phyloP scores from a whole-genome alignment of 2,329 filamentous ascomycete species.

The Fusarium sp. region DNA sequence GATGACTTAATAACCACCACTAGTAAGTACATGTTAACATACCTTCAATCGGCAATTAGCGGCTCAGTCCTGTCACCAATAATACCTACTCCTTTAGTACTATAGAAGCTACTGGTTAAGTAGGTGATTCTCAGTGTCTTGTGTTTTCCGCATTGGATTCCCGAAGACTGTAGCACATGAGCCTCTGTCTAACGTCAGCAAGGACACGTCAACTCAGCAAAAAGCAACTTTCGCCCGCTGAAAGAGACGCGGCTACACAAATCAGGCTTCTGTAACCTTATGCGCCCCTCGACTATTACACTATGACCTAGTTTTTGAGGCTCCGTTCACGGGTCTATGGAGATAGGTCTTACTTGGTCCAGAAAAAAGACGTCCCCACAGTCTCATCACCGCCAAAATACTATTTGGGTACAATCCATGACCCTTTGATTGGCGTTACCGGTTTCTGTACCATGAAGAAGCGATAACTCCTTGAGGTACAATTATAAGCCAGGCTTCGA shows the following conservation, averaged over 20 bases:
- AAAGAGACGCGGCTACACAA: not conserved
- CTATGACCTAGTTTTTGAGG: slow-evolving; percentile 10
- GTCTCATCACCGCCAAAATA: slow-evolving; percentile 3
- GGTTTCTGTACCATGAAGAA: not conserved
- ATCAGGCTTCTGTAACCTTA: not conserved
- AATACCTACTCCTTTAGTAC: not conserved
- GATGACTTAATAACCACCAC: not conserved
- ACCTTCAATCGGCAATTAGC: not conserved
- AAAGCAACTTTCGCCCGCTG: not conserved
- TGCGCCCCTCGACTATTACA: not conserved
- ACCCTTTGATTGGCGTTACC: slow-evolving; percentile 16
- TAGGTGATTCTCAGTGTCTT: no score
- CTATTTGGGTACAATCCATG: slow-evolving; percentile 20
- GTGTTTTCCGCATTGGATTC: not conserved
- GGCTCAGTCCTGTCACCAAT: no score
- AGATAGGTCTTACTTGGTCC: not conserved
- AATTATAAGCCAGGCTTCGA: not conserved
- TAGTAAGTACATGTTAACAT: not conserved
- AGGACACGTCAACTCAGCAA: not conserved
- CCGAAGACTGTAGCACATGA: not conserved
- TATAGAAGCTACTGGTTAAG: not conserved
- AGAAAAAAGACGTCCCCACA: slow-evolving; percentile 22
- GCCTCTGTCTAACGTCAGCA: not conserved
- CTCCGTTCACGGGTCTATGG: not conserved
- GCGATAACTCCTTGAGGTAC: not conserved